These are phyloP conservation scores for Xerocomus nothofagi DNA, from an alignment of 1,284 basidiomycete species.

Conservation along the genomic window DNA sequence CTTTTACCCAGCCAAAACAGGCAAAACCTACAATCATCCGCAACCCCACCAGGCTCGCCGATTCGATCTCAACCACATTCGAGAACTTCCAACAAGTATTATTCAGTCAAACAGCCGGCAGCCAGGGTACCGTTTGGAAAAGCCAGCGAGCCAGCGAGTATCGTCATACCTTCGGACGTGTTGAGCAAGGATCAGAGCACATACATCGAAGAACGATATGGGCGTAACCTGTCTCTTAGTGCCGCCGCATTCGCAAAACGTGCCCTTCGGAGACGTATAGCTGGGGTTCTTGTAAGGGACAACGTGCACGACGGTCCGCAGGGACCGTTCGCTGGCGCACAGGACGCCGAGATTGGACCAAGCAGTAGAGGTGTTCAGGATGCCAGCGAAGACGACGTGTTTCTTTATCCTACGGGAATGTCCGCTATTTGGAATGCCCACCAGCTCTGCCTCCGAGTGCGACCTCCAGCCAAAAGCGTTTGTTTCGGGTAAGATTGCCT, in stretches of 20 bases:
- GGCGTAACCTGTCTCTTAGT: conserved; percentile 83
- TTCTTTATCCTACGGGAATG: conserved; percentile 88
- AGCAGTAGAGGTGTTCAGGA: conserved; percentile 61
- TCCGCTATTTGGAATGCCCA: conserved; percentile 91
- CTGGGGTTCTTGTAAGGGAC: conserved; percentile 79
- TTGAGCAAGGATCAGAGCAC: conserved; percentile 51
- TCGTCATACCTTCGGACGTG: conserved; percentile 12
- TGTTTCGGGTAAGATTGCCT: conserved; percentile 80
- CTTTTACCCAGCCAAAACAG: conserved; percentile 48
- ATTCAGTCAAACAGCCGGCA: conserved; percentile 49
- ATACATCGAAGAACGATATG: conserved; percentile 94
- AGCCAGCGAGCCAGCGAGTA: background rate
- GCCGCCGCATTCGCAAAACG: conserved; percentile 80
- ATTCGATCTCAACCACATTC: conserved; percentile 34
- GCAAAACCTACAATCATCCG: conserved; percentile 17
- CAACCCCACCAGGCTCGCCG: conserved; percentile 29
- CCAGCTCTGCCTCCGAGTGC: conserved; percentile 59
- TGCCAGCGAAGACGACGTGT: conserved; percentile 85
- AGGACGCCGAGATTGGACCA: conserved; percentile 50
- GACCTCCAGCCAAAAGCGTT: conserved; percentile 74
- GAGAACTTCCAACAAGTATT: conserved; percentile 62
- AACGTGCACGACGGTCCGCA: conserved; percentile 38
- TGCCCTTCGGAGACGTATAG: conserved; percentile 85
- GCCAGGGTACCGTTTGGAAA: conserved; percentile 16
- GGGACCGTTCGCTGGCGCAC: conserved; percentile 46